These are phyloP conservation scores for Aspergillus thermomutatus DNA, from an alignment of 2,329 filamentous ascomycete species.

Conservation along the genomic window DNA sequence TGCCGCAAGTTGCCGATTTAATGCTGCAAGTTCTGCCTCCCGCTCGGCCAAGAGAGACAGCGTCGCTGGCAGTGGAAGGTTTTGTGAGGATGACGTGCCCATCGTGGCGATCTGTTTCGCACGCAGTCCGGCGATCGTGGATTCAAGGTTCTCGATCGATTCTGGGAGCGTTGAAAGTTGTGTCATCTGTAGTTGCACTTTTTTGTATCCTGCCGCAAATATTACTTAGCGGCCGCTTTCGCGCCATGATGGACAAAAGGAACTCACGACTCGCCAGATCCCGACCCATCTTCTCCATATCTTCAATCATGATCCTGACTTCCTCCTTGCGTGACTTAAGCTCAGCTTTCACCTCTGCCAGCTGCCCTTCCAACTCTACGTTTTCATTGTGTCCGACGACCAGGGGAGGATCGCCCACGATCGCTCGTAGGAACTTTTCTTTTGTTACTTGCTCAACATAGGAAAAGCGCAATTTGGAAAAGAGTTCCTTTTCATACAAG, in stretches of 20 bases:
- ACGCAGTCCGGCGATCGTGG: slow-evolving; percentile 47
- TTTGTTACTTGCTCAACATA: slow-evolving; percentile 99
- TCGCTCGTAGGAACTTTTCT: slow-evolving; percentile 91
- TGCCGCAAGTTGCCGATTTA: slow-evolving; percentile 41
- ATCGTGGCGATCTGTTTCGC: slow-evolving; percentile 61
- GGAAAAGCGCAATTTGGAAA: slow-evolving; percentile 92
- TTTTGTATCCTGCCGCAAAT: slow-evolving; percentile 48
- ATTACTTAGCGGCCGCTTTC: neutral
- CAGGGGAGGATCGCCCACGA: slow-evolving; percentile 84
- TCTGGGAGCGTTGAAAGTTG: slow-evolving; percentile 51
- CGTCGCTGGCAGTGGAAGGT: slow-evolving; percentile 40
- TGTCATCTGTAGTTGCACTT: slow-evolving; percentile 50
- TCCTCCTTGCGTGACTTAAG: slow-evolving; percentile 78
- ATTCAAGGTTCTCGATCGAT: slow-evolving; percentile 52
- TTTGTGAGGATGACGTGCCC: slow-evolving; percentile 45
- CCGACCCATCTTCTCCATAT: slow-evolving; percentile 67
- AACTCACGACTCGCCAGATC: slow-evolving; percentile 58
- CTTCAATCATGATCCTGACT: slow-evolving; percentile 68
- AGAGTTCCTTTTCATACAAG: slow-evolving; percentile 62
- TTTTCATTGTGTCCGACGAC: slow-evolving; percentile 84
- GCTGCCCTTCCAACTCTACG: slow-evolving; percentile 67
- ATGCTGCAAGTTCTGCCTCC: slow-evolving; percentile 37
- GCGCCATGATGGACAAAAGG: neutral
- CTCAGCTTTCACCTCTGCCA: slow-evolving; percentile 66
- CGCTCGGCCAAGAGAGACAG: slow-evolving; percentile 38